Base-by-base conservation (phyloP, 257 asterid genomes). In the Cynanchum wilfordii region DNA sequence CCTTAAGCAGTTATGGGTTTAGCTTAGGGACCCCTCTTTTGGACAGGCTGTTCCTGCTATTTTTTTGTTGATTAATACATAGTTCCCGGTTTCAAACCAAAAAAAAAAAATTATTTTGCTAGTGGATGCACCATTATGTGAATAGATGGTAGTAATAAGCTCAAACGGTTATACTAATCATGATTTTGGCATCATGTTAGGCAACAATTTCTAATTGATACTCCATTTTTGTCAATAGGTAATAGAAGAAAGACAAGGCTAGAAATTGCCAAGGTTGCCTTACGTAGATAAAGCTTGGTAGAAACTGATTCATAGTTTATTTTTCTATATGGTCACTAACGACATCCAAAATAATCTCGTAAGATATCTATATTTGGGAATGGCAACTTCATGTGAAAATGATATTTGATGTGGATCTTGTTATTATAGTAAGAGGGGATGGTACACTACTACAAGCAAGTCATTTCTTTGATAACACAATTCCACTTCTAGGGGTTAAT, bases 241-340 rank as follows among this genome's bases (percentile, higher is more conserved):
- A 22, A 79, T 77, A 68, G 86, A 84, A 79, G 97, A 94, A 70
- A 97, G 97, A 66, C 92, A 87, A 67, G 94, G 97, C 68, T 95
- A 98, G 99, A 98, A 95, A 84, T 88, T 89, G 69, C 97, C 99
- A 30, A 89, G 99, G 80, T 97, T 80, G 74, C 99, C 97, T 27
- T 95, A 90, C 81, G 98, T 92, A 88, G 84, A 89, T 56, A 85
- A 91, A 85, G 95, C 90, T 73, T 85, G 98, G 99, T 95, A 91
- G 58, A 81, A 20, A 67, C 57, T 72, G 56, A 10, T 47, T 74
- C 29, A 50, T 75, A 20, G 5, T 29, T 60, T 50, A 50, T 63
- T 22, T 20, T 74, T 77, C 51, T 17, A 71, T 74, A 47, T 16
- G 56, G 7, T 68, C 27, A 27, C 44, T 68, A 9, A 47, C 45